Evolutionary conservation across 768 basidiomycete genomes (phyloP).

Genomic region (Auricularia cornea): DNA sequence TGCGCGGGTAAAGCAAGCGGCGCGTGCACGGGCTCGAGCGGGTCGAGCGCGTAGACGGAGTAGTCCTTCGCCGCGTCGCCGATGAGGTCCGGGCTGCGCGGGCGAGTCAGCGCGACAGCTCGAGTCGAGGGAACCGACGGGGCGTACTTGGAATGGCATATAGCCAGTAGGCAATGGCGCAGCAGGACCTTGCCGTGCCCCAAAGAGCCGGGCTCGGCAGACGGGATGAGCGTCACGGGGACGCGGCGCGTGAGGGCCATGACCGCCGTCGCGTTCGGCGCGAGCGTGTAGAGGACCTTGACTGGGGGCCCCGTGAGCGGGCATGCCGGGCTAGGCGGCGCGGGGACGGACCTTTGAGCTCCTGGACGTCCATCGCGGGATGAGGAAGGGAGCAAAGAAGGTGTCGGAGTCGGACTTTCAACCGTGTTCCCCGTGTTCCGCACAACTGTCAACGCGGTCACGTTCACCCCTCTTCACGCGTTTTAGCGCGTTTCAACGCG

Average conservation of each 20-base stretch:
- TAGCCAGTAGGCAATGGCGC: slow-evolving; percentile 55
- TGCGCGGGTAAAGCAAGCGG: neutral
- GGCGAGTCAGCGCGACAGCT: slow-evolving; percentile 1
- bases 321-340: no score
- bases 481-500: no score
- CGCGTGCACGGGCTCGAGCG: neutral
- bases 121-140: neutral
- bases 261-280: neutral
- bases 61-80: slow-evolving; percentile 57
- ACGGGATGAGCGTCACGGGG: neutral
- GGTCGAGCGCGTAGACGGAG: slow-evolving; percentile 44
- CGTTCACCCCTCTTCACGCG: no score
- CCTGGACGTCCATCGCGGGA: no score
- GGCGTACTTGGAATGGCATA: slow-evolving; percentile 47
- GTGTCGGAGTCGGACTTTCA: no score
- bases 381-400: no score
- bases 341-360: no score
- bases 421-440: no score
- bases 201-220: neutral
- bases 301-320: neutral
- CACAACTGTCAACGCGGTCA: no score
- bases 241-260: neutral
- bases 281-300: neutral
- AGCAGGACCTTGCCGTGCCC: slow-evolving; percentile 45
- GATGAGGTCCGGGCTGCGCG: slow-evolving; percentile 57